Base-by-base conservation (phyloP, 164 flowering plant genomes). In the Kalanchoe fedtschenkoi region DNA sequence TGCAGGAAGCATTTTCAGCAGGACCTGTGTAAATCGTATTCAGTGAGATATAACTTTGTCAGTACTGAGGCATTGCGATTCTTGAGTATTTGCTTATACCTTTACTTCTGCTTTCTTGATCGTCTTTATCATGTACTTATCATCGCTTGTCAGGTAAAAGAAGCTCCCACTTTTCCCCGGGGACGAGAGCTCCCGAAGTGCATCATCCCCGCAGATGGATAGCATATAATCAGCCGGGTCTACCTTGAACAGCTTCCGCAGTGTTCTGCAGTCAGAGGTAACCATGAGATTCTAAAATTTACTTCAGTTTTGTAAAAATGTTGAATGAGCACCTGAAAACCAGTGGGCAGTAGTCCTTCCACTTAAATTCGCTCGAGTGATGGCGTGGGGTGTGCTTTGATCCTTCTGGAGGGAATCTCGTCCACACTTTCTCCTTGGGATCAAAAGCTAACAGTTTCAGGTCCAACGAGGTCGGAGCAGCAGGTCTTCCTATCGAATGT, bases 131-230 rank as follows among this genome's bases (percentile, higher is more conserved):
- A 87, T 85, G 74, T 87, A 89, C 22, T 77, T 75, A 55, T 89
- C 97, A 75, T 89, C 97, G 65, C 83, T 66, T 24, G 95, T 88
- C 60, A 89, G 66, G 78, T 89, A 89, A 65, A 89, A 89, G 73
- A 89, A 85, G 74, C 91, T 90, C 63, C 97, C 97, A 74, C 97
- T 88, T 69, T 93, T 93, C 19, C 98, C 98, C 6, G 97, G 96
- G 34, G 98, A 90, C 2, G 96, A 88, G 34, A 90, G 86, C 77
- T 93, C 98, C 38, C 95, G 75, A 51, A 93, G 96, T 14, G 97
- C 97, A 70, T 88, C 96, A 62, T 82, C 81, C 8, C 97, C 98
- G 71, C 97, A 90, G 41, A 93, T 80, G 0, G 98, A 90, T 60
- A 93, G 11, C 98, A 93, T 93, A 77, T 93, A 90, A 73, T 93